These are phyloP conservation scores for Singerocomus rubriflavus DNA, from an alignment of 1,284 basidiomycete genomes.

Conservation along the genomic window DNA sequence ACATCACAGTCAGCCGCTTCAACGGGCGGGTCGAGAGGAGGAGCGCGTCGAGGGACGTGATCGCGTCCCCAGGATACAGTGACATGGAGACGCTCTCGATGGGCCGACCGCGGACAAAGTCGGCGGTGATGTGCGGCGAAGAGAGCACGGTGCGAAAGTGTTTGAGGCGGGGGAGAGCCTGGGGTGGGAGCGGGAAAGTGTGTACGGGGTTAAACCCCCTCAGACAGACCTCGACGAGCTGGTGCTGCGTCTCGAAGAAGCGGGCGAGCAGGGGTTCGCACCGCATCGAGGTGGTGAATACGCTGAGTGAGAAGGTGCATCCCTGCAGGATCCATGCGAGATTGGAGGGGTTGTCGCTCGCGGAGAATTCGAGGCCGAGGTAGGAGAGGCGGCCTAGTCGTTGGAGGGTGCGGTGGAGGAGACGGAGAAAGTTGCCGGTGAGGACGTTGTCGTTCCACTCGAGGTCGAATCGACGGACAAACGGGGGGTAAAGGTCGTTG, in stretches of 20 bases:
- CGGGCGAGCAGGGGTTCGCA: constrained; percentile 44
- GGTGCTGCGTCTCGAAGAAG: constrained; percentile 51
- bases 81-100: constrained; percentile 52
- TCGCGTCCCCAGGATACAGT: constrained; percentile 41
- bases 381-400: constrained; percentile 38
- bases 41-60: constrained; percentile 44
- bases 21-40: constrained; percentile 39
- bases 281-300: constrained; percentile 51
- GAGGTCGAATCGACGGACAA: constrained; percentile 45
- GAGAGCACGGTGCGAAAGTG: constrained; percentile 55
- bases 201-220: constrained; percentile 40
- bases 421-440: constrained; percentile 45
- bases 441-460: constrained; percentile 36
- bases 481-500: constrained; percentile 33
- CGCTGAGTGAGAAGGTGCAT: constrained; percentile 41
- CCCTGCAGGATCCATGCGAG: constrained; percentile 47
- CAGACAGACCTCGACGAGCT: constrained; percentile 50
- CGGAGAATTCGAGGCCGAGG: constrained; percentile 48
- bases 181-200: constrained; percentile 38
- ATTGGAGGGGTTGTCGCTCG: constrained; percentile 33
- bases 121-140: constrained; percentile 42
- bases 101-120: constrained; percentile 48
- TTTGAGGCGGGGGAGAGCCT: constrained; percentile 46
- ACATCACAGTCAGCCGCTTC: constrained; percentile 53
- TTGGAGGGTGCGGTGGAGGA: constrained; percentile 44